Percentiles rank a stretch among this genome's conserved stretches.
Evolutionary conservation across 2,329 filamentous ascomycete genomes (phyloP).

Genomic region (Cladophialophora immunda): DNA sequence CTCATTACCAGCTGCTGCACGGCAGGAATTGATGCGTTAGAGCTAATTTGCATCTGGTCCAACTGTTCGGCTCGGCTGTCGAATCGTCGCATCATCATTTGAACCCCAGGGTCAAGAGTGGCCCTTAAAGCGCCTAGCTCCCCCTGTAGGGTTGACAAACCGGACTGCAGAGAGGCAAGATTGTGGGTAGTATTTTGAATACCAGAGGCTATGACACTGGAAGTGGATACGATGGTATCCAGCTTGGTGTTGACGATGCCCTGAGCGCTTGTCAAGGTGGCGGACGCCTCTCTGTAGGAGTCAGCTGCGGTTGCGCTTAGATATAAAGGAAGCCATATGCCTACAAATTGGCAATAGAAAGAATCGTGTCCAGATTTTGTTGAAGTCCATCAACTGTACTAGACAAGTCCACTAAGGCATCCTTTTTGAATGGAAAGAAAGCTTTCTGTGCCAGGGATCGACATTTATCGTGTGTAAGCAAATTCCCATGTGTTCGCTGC

Average conservation of each 20-base stretch:
- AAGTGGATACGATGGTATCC: constrained; percentile 7
- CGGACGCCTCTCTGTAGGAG: background rate
- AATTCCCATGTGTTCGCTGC: constrained; percentile 9
- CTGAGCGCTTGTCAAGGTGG: background rate
- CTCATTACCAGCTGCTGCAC: constrained; percentile 1
- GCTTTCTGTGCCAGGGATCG: background rate
- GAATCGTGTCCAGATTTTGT: constrained; percentile 14
- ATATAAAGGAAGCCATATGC: background rate
- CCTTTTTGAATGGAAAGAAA: constrained; percentile 18
- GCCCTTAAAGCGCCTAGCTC: constrained; percentile 1
- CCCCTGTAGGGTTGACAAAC: background rate
- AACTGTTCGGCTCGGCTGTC: constrained; percentile 3
- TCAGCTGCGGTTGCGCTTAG: background rate
- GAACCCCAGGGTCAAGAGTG: constrained; percentile 10
- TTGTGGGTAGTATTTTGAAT: background rate
- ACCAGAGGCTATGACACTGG: background rate
- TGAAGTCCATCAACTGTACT: constrained; percentile 12
- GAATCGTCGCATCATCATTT: constrained; percentile 2
- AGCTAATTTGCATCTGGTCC: background rate
- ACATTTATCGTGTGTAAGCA: background rate
- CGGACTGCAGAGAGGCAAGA: constrained; percentile 1
- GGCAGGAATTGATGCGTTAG: background rate
- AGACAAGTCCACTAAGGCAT: constrained; percentile 7
- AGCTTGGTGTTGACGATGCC: constrained; percentile 5
- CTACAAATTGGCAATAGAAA: constrained; percentile 11